phyloP scores from a whole-genome alignment of 2,329 filamentous ascomycete genomes.

The Fusarium penzigii region DNA sequence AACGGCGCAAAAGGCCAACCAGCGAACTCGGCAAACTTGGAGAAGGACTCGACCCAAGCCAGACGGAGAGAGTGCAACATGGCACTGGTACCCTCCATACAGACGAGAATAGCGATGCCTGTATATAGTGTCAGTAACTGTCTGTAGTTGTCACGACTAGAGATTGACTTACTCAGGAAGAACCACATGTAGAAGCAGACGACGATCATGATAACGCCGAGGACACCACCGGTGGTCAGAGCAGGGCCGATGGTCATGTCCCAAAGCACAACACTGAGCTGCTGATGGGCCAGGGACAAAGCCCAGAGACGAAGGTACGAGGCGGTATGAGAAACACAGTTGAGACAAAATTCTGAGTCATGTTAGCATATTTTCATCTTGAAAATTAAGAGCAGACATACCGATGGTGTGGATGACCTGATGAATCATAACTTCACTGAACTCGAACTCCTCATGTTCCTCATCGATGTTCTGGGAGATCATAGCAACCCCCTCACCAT shows the following conservation, averaged over 20 bases:
- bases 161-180: slow-evolving; percentile 58
- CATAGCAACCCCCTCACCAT: slow-evolving; percentile 82
- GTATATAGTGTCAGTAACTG: slow-evolving; percentile 24
- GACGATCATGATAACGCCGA: slow-evolving; percentile 80
- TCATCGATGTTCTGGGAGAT: slow-evolving; percentile 83
- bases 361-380: slow-evolving; percentile 29
- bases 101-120: slow-evolving; percentile 68
- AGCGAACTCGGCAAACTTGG: slow-evolving; percentile 92
- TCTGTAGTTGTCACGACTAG: background rate
- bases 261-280: slow-evolving; percentile 95
- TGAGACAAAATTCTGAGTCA: slow-evolving; percentile 86
- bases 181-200: slow-evolving; percentile 89
- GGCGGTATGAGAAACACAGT: slow-evolving; percentile 97
- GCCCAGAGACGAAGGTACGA: slow-evolving; percentile 99
- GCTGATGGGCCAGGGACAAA: slow-evolving; percentile 93
- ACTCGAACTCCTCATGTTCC: slow-evolving; percentile 96
- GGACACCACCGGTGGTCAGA: slow-evolving; percentile 64
- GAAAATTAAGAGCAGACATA: slow-evolving; percentile 47
- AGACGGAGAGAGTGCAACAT: slow-evolving; percentile 92
- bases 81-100: slow-evolving; percentile 95
- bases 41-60: slow-evolving; percentile 97
- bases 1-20: slow-evolving; percentile 87
- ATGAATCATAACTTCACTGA: slow-evolving; percentile 97
- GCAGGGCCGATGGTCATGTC: slow-evolving; percentile 87
- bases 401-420: slow-evolving; percentile 98